phyloP scores from a whole-genome alignment of 2,329 filamentous ascomycete genomes.

The Calonectria montana region DNA sequence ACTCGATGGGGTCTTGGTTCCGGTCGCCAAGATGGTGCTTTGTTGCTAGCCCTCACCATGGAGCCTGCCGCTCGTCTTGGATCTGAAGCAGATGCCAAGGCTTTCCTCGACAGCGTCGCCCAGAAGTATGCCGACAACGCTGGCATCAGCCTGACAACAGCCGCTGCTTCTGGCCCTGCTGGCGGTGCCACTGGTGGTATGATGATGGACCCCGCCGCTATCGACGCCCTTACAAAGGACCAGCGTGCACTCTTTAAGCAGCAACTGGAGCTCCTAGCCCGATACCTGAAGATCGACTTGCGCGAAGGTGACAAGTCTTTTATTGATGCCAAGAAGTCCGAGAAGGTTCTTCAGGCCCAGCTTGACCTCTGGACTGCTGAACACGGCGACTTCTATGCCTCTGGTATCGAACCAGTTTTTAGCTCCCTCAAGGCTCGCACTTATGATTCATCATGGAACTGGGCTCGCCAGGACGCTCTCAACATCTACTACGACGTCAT shows the following conservation, averaged over 20 bases:
- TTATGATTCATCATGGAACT: conserved; percentile 99
- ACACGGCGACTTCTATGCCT: conserved; percentile 95
- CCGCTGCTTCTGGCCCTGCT: conserved; percentile 78
- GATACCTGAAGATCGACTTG: conserved; percentile 97
- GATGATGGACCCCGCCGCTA: conserved; percentile 99
- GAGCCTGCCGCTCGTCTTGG: conserved; percentile 90
- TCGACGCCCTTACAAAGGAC: conserved; percentile 97
- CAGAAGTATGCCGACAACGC: conserved; percentile 90
- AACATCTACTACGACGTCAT: conserved; percentile 99
- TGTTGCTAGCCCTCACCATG: conserved; percentile 90
- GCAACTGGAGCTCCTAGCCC: conserved; percentile 92
- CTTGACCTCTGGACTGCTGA: conserved; percentile 95
- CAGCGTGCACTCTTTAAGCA: conserved; percentile 98
- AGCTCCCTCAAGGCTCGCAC: conserved; percentile 92
- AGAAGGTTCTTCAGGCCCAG: conserved; percentile 89
- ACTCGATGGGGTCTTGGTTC: conserved; percentile 89
- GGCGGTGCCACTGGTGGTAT: conserved; percentile 82
- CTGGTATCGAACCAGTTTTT: conserved; percentile 94
- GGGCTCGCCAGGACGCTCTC: conserved; percentile 96
- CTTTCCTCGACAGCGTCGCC: conserved; percentile 86
- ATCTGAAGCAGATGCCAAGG: conserved; percentile 91
- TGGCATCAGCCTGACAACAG: conserved; percentile 85
- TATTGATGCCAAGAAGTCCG: conserved; percentile 84
- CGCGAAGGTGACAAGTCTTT: conserved; percentile 96
- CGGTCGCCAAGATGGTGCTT: conserved; percentile 90